Conservation (phyloP, 1,139 yeast genomes). For the Blastobotrys indianensis region DNA sequence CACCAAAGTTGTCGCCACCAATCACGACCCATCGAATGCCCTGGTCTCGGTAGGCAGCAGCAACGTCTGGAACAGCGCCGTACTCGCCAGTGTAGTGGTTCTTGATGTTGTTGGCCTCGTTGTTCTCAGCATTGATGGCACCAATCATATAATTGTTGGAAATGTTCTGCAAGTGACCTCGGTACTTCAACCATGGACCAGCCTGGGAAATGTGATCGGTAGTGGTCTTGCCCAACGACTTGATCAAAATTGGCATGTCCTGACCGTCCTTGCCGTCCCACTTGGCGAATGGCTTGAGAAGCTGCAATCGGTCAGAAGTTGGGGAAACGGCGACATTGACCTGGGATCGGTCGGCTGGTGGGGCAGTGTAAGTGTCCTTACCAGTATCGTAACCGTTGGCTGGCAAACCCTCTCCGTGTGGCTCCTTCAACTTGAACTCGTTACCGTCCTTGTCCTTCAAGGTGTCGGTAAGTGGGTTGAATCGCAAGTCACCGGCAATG, state of each 20-base stretch:
- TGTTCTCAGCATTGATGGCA: conserved; percentile 95
- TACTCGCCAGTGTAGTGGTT: conserved; percentile 89
- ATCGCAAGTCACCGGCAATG: conserved; percentile 94
- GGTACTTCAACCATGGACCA: conserved; percentile 99
- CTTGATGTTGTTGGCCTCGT: conserved; percentile 86
- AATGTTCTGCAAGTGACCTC: conserved; percentile 99
- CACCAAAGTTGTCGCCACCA: conserved; percentile 99
- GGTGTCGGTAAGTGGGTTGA: conserved; percentile 95
- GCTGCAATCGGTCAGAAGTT: conserved; percentile 82
- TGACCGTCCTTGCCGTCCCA: conserved; percentile 97
- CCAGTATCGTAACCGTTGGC: conserved; percentile 89
- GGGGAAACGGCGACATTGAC: conserved; percentile 78
- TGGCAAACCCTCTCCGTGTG: conserved; percentile 92
- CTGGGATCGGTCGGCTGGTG: conserved; percentile 78
- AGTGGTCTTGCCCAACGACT: conserved; percentile 96
- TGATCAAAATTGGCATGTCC: conserved; percentile 88
- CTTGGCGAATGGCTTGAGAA: conserved; percentile 81
- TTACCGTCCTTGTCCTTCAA: conserved; percentile 92
- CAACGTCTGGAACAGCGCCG: conserved; percentile 95
- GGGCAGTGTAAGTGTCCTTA: conserved; percentile 95
- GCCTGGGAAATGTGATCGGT: conserved; percentile 99
- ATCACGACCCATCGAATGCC: conserved; percentile 95
- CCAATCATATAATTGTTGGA: conserved; percentile 99
- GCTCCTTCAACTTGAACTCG: conserved; percentile 88
- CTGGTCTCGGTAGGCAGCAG: conserved; percentile 87